Evolutionary conservation across 2,329 filamentous ascomycete genomes (phyloP).

Genomic region (Rugonectria rugulosa): DNA sequence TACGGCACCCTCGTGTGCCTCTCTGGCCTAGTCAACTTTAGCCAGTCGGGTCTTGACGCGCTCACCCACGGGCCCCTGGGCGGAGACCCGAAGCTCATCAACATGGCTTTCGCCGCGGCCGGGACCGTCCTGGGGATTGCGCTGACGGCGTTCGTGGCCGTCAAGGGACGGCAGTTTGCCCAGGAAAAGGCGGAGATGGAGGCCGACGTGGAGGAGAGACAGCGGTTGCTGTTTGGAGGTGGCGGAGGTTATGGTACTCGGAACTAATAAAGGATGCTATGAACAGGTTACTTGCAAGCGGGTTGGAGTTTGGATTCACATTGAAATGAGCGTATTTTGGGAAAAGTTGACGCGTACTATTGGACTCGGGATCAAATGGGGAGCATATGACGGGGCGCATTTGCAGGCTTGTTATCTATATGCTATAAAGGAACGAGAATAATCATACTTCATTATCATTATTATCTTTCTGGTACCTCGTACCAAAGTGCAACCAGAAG

Average conservation of each 20-base stretch:
- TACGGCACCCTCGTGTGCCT: constrained; percentile 79
- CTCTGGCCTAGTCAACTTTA: constrained; percentile 75
- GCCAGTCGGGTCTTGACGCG: constrained; percentile 73
- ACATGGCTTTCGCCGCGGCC: background rate
- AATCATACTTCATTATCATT: too few species aligned
- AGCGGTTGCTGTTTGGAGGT: background rate
- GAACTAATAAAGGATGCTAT: background rate
- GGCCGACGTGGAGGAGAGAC: background rate
- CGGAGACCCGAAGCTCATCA: constrained; percentile 4
- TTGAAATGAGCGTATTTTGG: too few species aligned
- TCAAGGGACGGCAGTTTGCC: background rate
- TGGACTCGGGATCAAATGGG: too few species aligned
- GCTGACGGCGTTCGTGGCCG: background rate
- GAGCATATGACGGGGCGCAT: too few species aligned
- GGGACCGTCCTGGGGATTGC: background rate
- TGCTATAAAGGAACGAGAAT: too few species aligned
- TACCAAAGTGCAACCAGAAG: too few species aligned
- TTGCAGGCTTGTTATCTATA: too few species aligned
- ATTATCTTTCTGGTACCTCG: too few species aligned
- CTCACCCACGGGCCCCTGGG: constrained; percentile 55
- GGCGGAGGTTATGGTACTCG: background rate
- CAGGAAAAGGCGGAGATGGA: background rate
- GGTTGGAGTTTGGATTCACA: too few species aligned
- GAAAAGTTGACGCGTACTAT: too few species aligned
- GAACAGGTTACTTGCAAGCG: too few species aligned